phyloP scores from a whole-genome alignment of 148 eudicot species.

The Rhododendron ferrugineum region DNA sequence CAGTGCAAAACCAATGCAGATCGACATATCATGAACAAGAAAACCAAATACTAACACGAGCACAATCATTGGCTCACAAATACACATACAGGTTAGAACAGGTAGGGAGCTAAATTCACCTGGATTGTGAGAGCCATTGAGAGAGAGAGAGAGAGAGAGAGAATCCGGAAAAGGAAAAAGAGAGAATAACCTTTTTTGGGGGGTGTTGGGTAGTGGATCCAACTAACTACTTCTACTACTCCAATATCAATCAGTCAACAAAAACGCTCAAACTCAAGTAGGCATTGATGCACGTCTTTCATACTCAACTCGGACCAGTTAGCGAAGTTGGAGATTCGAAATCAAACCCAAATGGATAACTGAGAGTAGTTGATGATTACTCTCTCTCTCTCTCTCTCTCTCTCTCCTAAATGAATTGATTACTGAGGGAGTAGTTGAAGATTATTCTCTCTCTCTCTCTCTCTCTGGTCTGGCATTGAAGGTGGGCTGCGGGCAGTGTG shows the following conservation, averaged over 20 bases:
- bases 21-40: not conserved
- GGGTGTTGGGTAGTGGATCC: not conserved
- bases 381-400: not conserved
- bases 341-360: not conserved
- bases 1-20: not conserved
- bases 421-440: not conserved
- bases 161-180: not conserved
- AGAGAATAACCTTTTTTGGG: not conserved
- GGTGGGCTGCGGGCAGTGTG: not conserved
- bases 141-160: not conserved
- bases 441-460: not conserved
- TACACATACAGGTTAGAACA: not conserved
- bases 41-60: not conserved
- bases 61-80: too few species aligned
- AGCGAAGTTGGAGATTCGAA: slow-evolving; percentile 5
- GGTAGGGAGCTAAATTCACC: not conserved
- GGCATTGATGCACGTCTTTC: not conserved
- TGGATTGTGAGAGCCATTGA: not conserved
- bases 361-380: not conserved
- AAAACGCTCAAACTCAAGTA: not conserved
- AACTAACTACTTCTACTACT: not conserved
- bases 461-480: not conserved
- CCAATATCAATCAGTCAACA: not conserved
- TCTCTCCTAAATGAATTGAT: not conserved
- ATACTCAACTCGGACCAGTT: not conserved